phyloP scores from a whole-genome alignment of 169 alveolate genomes.

The Eimeria necatrix region DNA sequence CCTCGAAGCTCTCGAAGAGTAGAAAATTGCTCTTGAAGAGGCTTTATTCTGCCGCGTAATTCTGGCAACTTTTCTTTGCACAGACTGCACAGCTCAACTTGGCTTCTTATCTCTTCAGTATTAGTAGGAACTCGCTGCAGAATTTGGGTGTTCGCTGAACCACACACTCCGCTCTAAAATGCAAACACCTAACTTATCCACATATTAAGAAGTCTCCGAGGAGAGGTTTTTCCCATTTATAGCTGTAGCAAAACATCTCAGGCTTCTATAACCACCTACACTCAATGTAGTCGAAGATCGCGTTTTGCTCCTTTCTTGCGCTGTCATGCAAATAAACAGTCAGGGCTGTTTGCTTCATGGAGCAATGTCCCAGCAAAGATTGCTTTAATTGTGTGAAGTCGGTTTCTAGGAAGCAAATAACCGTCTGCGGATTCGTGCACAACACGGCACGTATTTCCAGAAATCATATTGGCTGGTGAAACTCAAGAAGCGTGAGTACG shows the following conservation, averaged over 20 bases:
- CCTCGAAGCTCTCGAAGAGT: conserved; percentile 81
- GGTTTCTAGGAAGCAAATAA: conserved; percentile 84
- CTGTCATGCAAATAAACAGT: conserved; percentile 83
- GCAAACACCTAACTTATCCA: not conserved
- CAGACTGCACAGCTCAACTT: conserved; percentile 68
- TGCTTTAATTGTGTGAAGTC: conserved; percentile 84
- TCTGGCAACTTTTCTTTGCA: conserved; percentile 67
- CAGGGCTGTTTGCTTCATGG: conserved; percentile 83
- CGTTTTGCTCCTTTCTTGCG: conserved; percentile 78
- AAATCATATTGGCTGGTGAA: not conserved
- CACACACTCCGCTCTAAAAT: not conserved
- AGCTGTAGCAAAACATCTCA: no score
- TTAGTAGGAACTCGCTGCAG: conserved; percentile 64
- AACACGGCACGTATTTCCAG: not conserved
- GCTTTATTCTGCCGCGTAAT: conserved; percentile 79
- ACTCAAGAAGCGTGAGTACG: not conserved
- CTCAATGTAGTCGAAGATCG: conserved; percentile 55
- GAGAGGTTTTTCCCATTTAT: not conserved
- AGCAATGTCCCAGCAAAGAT: conserved; percentile 84
- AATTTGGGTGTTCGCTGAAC: conserved; percentile 72
- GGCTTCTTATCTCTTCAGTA: conserved; percentile 68
- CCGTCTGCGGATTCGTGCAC: conserved; percentile 61
- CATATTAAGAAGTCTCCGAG: not conserved
- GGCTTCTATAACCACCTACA: conserved; percentile 1
- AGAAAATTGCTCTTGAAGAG: conserved; percentile 70